A percentile compares a stretch with the other conserved stretches of the same genome.
Conservation (phyloP, 1,139 yeast species). For the Yamadazyma diddensiae region DNA sequence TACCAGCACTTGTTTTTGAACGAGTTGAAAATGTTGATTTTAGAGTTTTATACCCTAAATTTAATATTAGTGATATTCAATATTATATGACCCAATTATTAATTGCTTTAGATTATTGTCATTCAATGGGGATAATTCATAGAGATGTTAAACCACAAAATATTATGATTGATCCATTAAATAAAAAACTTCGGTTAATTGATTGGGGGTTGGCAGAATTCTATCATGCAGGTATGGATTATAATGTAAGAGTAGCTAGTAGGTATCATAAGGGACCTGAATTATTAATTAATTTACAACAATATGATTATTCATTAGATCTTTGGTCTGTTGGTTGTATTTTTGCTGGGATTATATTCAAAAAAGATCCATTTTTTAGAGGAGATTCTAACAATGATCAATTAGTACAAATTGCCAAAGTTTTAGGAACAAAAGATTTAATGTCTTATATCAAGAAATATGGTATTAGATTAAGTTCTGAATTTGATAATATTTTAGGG, state of each 20-base stretch:
- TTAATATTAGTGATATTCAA: slow-evolving; percentile 61
- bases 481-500: slow-evolving; percentile 66
- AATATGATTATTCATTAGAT: slow-evolving; percentile 75
- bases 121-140: slow-evolving; percentile 82
- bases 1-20: slow-evolving; percentile 75
- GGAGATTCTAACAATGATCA: slow-evolving; percentile 81
- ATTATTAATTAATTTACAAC: slow-evolving; percentile 66
- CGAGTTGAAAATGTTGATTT: slow-evolving; percentile 70
- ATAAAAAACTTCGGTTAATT: slow-evolving; percentile 61
- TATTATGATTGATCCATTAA: slow-evolving; percentile 74
- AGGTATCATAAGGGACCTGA: slow-evolving; percentile 84
- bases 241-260: slow-evolving; percentile 78
- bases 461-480: slow-evolving; percentile 56
- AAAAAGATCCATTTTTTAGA: slow-evolving; percentile 74
- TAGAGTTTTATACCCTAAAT: slow-evolving; percentile 66
- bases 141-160: slow-evolving; percentile 85
- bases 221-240: slow-evolving; percentile 75
- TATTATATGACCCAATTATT: slow-evolving; percentile 68
- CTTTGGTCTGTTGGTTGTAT: slow-evolving; percentile 83
- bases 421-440: slow-evolving; percentile 70
- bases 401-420: slow-evolving; percentile 72
- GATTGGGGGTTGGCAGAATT: slow-evolving; percentile 89
- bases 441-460: slow-evolving; percentile 60
- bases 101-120: slow-evolving; percentile 71
- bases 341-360: slow-evolving; percentile 73